These are phyloP conservation scores for Actinomucor elegans DNA, from an alignment of 371 early-diverging fungal species.

Conservation along the genomic window DNA sequence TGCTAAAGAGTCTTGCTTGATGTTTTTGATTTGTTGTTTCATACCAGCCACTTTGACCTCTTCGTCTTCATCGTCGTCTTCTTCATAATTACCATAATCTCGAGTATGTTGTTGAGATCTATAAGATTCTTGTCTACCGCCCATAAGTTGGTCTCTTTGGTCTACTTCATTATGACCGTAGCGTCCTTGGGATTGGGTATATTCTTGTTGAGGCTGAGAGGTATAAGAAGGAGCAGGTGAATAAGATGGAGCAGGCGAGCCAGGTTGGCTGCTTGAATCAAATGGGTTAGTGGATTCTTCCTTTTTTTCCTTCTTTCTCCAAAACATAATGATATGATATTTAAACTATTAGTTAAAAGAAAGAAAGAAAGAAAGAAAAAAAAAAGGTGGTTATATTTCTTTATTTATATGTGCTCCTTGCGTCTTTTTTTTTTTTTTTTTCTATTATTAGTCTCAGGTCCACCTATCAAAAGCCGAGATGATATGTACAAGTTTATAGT, in stretches of 20 bases:
- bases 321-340: slow-evolving; percentile 26
- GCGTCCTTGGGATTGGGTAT: background rate
- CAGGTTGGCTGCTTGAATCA: slow-evolving; percentile 16
- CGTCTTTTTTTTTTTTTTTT: too few relatives aligned
- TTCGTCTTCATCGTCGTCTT: slow-evolving; percentile 43
- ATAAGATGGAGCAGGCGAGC: slow-evolving; percentile 25
- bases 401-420: too few relatives aligned
- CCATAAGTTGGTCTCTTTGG: slow-evolving; percentile 18
- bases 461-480: too few relatives aligned
- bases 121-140: background rate
- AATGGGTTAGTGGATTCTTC: slow-evolving; percentile 26
- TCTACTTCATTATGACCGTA: slow-evolving; percentile 14
- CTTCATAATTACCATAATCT: background rate
- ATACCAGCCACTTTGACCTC: slow-evolving; percentile 64
- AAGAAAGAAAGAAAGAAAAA: background rate
- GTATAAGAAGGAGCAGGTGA: slow-evolving; percentile 22
- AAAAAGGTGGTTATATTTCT: too few relatives aligned
- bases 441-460: too few relatives aligned
- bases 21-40: slow-evolving; percentile 62
- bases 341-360: slow-evolving; percentile 17
- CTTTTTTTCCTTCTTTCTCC: slow-evolving; percentile 31
- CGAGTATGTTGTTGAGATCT: background rate
- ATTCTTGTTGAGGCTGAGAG: slow-evolving; percentile 2
- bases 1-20: slow-evolving; percentile 72
- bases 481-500: slow-evolving; percentile 3